Evolutionary conservation across 176 grass and related monocot genomes (phyloP).

Genomic region (maize (Zea mays)): Zm-B73-REFERENCE-NAM-5.0 NC_050103.1:132991501-132992000

Average conservation of each 20-base stretch:
- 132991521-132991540: not conserved
- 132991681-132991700: too few relatives aligned
- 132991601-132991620: not conserved
- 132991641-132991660: too few relatives aligned
- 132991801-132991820: not conserved
- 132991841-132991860: conserved; percentile 7
- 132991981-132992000: not conserved
- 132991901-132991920: not conserved
- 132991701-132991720: too few relatives aligned
- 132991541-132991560: not conserved
- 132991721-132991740: too few relatives aligned
- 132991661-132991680: not conserved
- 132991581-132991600: conserved; percentile 3
- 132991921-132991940: not conserved
- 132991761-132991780: too few relatives aligned
- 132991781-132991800: too few relatives aligned
- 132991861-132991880: not conserved
- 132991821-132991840: not conserved
- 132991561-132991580: conserved; percentile 21
- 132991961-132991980: not conserved
- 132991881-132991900: not conserved
- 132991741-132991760: too few relatives aligned
- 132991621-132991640: conserved; percentile 10
- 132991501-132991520: not conserved
- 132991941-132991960: not conserved